These are phyloP conservation scores for Elsinoe necatrix DNA, from an alignment of 2,329 filamentous ascomycete genomes.

Conservation along the genomic window DNA sequence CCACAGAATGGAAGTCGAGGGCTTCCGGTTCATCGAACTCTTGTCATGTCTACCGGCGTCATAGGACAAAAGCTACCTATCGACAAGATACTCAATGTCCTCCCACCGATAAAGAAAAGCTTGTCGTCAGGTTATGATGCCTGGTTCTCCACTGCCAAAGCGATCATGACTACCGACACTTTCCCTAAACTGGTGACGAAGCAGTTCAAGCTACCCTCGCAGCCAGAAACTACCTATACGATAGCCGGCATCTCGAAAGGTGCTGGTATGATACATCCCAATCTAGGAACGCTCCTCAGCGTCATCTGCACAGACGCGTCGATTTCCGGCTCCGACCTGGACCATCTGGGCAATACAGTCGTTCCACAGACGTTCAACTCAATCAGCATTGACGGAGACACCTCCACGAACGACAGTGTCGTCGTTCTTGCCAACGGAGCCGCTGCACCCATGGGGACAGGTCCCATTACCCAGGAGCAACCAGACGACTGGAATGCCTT, in stretches of 20 bases:
- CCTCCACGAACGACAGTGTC: constrained; percentile 93
- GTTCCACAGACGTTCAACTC: constrained; percentile 87
- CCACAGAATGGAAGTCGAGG: background rate
- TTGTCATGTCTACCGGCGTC: constrained; percentile 98
- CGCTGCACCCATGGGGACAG: constrained; percentile 38
- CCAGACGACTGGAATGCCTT: constrained; percentile 57
- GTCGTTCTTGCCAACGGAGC: constrained; percentile 93
- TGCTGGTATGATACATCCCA: constrained; percentile 97
- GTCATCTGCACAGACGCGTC: constrained; percentile 88
- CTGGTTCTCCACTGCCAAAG: constrained; percentile 78
- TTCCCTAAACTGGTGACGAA: constrained; percentile 91
- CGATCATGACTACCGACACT: constrained; percentile 97
- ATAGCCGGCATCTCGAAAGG: constrained; percentile 96
- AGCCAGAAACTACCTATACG: constrained; percentile 64
- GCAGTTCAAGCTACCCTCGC: constrained; percentile 75
- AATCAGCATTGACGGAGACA: constrained; percentile 95
- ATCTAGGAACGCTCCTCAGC: constrained; percentile 93
- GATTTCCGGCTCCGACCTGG: constrained; percentile 59
- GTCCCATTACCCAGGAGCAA: constrained; percentile 23
- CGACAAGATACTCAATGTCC: constrained; percentile 74
- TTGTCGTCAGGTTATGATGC: constrained; percentile 70
- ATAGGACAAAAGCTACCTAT: constrained; percentile 94
- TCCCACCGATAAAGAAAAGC: constrained; percentile 64
- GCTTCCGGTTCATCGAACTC: no score
- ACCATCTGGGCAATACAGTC: constrained; percentile 61